phyloP scores from a whole-genome alignment of 495 filamentous ascomycete species.

The Jackrogersella multiformis region DNA sequence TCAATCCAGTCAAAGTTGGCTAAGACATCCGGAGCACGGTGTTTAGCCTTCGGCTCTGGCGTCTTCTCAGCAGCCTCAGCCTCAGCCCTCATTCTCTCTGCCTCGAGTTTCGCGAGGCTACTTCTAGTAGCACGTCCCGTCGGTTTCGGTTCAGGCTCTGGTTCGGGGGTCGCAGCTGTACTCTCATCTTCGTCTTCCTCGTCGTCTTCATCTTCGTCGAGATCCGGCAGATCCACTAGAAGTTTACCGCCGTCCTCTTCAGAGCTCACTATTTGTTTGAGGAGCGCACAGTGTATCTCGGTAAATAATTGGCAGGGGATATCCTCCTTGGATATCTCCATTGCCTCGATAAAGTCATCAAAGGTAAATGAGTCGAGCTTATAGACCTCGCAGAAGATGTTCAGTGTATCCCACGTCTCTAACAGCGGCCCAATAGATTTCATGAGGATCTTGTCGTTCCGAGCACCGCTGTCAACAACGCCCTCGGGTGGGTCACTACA shows the following conservation, averaged over 20 bases:
- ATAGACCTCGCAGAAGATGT: conserved; percentile 94
- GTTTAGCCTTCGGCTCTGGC: conserved; percentile 57
- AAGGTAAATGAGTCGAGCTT: conserved; percentile 96
- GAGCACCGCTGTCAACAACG: conserved; percentile 44
- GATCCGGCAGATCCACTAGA: conserved; percentile 79
- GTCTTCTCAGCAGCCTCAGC: conserved; percentile 56
- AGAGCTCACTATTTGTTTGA: conserved; percentile 85
- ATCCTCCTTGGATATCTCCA: conserved; percentile 80
- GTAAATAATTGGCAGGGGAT: conserved; percentile 86
- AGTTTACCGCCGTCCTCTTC: conserved; percentile 79
- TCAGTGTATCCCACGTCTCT: conserved; percentile 94
- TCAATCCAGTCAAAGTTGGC: conserved; percentile 83
- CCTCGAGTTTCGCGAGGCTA: conserved; percentile 83
- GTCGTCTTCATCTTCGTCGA: conserved; percentile 66
- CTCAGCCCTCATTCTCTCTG: conserved; percentile 67
- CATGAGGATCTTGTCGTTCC: conserved; percentile 71
- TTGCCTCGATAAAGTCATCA: conserved; percentile 91
- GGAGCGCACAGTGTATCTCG: conserved; percentile 89
- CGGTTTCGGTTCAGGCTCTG: conserved; percentile 71
- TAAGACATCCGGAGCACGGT: conserved; percentile 84
- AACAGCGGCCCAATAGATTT: conserved; percentile 81
- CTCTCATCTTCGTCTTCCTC: conserved; percentile 67
- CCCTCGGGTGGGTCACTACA: conserved; percentile 64
- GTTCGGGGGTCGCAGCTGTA: conserved; percentile 57
- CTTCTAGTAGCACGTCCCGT: conserved; percentile 79